Percentiles rank a stretch among this genome's conserved stretches.
Evolutionary conservation across 108 stramenopile genomes (phyloP).

Genomic region (Fragilaria radians): DNA sequence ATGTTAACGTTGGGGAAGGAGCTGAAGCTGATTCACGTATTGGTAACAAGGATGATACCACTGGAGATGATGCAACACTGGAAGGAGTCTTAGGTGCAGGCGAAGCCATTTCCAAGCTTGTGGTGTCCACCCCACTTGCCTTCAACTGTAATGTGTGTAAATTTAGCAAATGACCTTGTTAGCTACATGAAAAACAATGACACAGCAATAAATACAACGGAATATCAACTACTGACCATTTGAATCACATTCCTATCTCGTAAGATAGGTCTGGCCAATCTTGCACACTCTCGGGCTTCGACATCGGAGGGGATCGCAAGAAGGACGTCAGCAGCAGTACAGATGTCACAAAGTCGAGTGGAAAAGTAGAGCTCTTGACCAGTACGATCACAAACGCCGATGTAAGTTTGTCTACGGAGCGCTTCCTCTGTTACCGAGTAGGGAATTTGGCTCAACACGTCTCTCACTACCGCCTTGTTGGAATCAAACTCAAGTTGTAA

Average conservation of each 20-base stretch:
- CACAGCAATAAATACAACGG: not conserved
- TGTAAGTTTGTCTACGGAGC: conserved; percentile 42
- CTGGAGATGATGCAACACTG: not conserved
- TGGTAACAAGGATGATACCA: too few species aligned
- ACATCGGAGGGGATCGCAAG: conserved; percentile 62
- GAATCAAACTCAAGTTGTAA: conserved; percentile 85
- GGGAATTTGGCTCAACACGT: conserved; percentile 61
- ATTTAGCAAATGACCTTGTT: not conserved
- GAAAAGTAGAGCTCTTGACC: conserved; percentile 31
- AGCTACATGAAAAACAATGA: not conserved
- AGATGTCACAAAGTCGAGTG: conserved; percentile 36
- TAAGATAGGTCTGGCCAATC: conserved; percentile 65
- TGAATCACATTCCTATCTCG: conserved; percentile 53
- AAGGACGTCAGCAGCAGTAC: conserved; percentile 48
- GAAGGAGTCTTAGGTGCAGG: not conserved
- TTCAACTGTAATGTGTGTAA: not conserved
- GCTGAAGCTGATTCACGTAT: too few species aligned
- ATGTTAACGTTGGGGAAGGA: too few species aligned
- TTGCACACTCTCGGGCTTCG: conserved; percentile 29
- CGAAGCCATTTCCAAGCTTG: conserved; percentile 6
- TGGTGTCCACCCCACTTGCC: conserved; percentile 6
- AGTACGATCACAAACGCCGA: conserved; percentile 28
- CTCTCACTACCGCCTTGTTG: conserved; percentile 45
- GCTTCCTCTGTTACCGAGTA: conserved; percentile 54
- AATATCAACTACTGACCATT: conserved; percentile 50